Evolutionary conservation across 2,329 filamentous ascomycete species (phyloP), one percentile per base, ranked within the genome.

Genomic region (Calonectria ilicicola): DNA sequence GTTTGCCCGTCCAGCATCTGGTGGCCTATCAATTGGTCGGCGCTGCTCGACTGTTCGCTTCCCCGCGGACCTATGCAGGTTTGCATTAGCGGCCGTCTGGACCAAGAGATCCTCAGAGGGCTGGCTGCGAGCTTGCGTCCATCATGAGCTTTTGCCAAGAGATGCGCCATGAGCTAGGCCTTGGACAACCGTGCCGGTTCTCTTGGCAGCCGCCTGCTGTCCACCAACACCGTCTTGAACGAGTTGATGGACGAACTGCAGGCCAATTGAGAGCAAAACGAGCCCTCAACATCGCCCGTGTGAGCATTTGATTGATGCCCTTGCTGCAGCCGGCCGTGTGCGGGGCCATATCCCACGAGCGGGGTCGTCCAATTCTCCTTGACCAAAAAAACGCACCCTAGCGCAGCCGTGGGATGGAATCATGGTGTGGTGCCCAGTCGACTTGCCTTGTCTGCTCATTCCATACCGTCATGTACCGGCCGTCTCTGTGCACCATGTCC

Each of bases 331-430:
- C 9, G 29, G 19, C 56, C 32, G 17, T n/a, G 42, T 58, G 67
- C 60, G 49, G 67, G 67, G 67, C 60, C 27, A 9, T 58, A 47
- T 58, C 40, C 60, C 27, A n/a, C 40, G 19, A 44, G 68, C 68
- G 68, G 68, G 51, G 68, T 62, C 51, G 26, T 44, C 62, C 23
- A 40, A 38, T 56, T 65, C 49, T 70, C 60, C 67, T 60, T 69
- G n/a, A 46, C 40, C 40, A 46, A 70, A 40, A 64, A 53, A 51
- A 49, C 68, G 60, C 46, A 23, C 49, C 38, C 32, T 51, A 66
- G 56, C 53, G 32, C 38, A 42, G 66, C 47, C n/a, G 27, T 44
- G 44, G 56, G 47, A 66, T 44, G 66, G 29, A 63, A 62, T 68
- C 32, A 35, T 29, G 14, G 35, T 58, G 62, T 40, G 49, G 51